Percentiles rank a stretch among this genome's conserved stretches.
Evolutionary conservation across 192 early-diverging fungal genomes (phyloP).

Genomic region (Podochytrium sp.): DNA sequence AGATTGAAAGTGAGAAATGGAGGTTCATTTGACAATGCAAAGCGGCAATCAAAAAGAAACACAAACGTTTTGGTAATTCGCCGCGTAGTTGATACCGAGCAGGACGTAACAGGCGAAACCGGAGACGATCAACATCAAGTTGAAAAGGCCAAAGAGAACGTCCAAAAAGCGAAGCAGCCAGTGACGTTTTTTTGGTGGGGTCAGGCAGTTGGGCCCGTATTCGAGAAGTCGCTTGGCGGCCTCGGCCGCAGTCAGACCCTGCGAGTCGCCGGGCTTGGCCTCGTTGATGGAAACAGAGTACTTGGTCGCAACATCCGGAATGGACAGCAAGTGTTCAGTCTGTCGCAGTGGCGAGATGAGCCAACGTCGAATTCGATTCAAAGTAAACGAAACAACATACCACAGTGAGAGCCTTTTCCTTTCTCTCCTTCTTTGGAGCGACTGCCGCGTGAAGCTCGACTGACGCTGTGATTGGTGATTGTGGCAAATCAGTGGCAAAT

Average conservation of each 20-base stretch:
- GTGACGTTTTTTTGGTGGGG: conserved; percentile 76
- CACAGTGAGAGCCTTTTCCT: too few relatives aligned
- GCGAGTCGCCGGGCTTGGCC: conserved; percentile 35
- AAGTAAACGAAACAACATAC: too few relatives aligned
- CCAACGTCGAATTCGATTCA: too few relatives aligned
- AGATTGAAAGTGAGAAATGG: conserved; percentile 10
- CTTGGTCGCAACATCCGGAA: conserved; percentile 58
- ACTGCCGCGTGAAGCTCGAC: too few relatives aligned
- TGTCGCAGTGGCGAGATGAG: too few relatives aligned
- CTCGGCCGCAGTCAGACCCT: conserved; percentile 33
- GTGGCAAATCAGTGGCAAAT: too few relatives aligned
- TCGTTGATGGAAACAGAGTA: conserved; percentile 40
- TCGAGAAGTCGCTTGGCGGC: conserved; percentile 23
- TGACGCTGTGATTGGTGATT: too few relatives aligned
- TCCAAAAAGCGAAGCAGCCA: conserved; percentile 74
- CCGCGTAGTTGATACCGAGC: conserved; percentile 70
- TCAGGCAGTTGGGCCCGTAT: conserved; percentile 67
- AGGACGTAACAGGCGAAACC: conserved; percentile 82
- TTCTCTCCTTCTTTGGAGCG: too few relatives aligned
- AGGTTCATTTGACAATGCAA: neutral
- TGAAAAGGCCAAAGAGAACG: conserved; percentile 81
- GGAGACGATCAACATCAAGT: conserved; percentile 80
- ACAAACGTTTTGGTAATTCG: conserved; percentile 80
- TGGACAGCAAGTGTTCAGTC: conserved; percentile 66
- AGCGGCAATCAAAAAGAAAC: neutral